A percentile compares a stretch with the other conserved stretches of the same genome.
Conservation (phyloP, 108 stramenopile species). For the Schizochytrium sp. region DNA sequence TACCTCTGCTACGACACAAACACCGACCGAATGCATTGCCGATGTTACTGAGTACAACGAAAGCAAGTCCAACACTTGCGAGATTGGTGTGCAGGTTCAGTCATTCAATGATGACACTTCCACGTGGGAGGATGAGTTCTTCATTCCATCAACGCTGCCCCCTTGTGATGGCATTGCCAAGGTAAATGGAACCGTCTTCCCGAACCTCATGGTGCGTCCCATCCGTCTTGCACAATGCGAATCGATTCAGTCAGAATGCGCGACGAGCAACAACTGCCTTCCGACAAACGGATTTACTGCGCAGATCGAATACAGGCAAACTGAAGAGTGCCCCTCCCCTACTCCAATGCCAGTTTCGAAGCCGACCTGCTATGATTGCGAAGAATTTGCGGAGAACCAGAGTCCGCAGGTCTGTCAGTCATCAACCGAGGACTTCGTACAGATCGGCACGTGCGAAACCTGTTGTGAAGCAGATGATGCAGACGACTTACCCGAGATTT, state of each 20-base stretch:
- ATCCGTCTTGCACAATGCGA: not conserved
- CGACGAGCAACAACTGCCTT: not conserved
- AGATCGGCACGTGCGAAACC: not conserved
- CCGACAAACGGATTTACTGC: not conserved
- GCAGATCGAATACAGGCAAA: not conserved
- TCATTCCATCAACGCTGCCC: not conserved
- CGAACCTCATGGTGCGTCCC: not conserved
- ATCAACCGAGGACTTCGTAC: not conserved
- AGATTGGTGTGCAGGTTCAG: not conserved
- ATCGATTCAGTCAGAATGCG: not conserved
- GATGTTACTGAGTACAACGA: not conserved
- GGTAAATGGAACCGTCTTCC: not conserved
- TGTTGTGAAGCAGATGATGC: not conserved
- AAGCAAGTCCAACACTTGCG: not conserved
- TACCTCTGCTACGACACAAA: not conserved
- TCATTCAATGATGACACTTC: not conserved
- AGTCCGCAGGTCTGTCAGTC: not conserved
- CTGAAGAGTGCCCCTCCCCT: not conserved
- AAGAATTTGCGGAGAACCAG: not conserved
- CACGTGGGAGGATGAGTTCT: not conserved
- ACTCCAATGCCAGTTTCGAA: not conserved
- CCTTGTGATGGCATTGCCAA: not conserved
- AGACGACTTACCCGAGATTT: not conserved
- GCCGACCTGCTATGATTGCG: not conserved
- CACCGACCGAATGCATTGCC: not conserved